Conservation (phyloP, 306 rosid species). For the Quillaja saponaria region DNA sequence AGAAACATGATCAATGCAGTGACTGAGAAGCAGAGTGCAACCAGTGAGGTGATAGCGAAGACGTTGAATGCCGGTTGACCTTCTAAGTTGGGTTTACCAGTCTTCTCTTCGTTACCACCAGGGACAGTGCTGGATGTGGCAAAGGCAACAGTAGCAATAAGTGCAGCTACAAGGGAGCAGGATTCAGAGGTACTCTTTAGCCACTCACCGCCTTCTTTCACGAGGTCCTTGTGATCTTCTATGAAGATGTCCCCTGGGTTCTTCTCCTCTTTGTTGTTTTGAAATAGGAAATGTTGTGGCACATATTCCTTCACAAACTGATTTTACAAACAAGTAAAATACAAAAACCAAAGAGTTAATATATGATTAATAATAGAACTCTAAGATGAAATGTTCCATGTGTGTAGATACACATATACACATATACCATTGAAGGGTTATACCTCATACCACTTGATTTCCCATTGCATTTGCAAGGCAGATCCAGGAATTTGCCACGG, state of each 20-base stretch:
- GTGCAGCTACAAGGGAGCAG: conserved; percentile 42
- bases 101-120: conserved; percentile 14
- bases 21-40: conserved; percentile 54
- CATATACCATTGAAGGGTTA: neutral
- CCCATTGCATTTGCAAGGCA: neutral
- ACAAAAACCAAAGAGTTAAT: no score
- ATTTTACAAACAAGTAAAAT: neutral
- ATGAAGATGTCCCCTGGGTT: conserved; percentile 32
- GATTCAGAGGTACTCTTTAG: conserved; percentile 35
- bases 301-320: conserved; percentile 36
- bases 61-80: conserved; percentile 31
- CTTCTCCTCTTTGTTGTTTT: neutral
- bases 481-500: conserved; percentile 7
- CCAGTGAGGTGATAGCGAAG: conserved; percentile 39
- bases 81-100: conserved; percentile 37
- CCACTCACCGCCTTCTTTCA: conserved; percentile 22
- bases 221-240: neutral
- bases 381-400: neutral
- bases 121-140: conserved; percentile 43
- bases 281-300: conserved; percentile 23
- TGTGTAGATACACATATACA: no score
- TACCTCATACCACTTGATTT: conserved; percentile 7
- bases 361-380: no score
- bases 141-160: conserved; percentile 37
- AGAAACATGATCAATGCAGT: conserved; percentile 56